Base-by-base conservation (phyloP, 192 early-diverging fungal species). In the Umbelopsis vinacea region DNA sequence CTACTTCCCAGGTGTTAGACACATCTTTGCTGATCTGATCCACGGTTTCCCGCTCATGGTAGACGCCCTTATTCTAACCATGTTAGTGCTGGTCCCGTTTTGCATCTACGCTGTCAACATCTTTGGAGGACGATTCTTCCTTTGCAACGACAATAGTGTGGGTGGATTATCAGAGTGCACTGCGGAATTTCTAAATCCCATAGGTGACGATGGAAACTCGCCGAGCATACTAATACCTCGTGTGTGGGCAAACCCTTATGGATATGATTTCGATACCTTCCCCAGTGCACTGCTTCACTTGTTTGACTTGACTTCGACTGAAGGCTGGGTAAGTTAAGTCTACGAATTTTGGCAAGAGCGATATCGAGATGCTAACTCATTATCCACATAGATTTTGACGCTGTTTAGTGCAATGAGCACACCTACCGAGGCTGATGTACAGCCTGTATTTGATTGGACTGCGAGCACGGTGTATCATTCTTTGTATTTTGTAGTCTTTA, bases 251-350 rank as follows among this genome's bases (percentile, higher is more conserved):
- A 88, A 88, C 66, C 87, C 87, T 7, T 52, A 70, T 22, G 76
- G 76, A 3, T 88, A 85, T 67, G 82, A 81, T 17, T 88, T 85
- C 67, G 84, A 88, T 70, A 81, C 72, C 26, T 88, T 88, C 74
- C 71, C 74, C 1, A 53, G 60, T 0, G 81, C 84, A 10, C 79
- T 88, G 43, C 60, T 81, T 17, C 83, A 83, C 46, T 43, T 88
- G 22, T 83, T 88, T 66, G 81, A 83, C 38, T 71, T 83, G 60
- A 76, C 84, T 2, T 88, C 87, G 1, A 83, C 81, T 17, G 87
- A 88, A 73, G 87, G 87, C 2, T 88, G 87, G 87, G 77, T 70
- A 70, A 70, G 26, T 24, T 12, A 15, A 52, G 12, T 19, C 17
- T 33, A 2, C 14, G 10, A n/a, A n/a, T 23, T 68, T 35, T 35